Evolutionary conservation across 2,329 filamentous ascomycete genomes (phyloP).

Genomic region (Aspergillus sp.): DNA sequence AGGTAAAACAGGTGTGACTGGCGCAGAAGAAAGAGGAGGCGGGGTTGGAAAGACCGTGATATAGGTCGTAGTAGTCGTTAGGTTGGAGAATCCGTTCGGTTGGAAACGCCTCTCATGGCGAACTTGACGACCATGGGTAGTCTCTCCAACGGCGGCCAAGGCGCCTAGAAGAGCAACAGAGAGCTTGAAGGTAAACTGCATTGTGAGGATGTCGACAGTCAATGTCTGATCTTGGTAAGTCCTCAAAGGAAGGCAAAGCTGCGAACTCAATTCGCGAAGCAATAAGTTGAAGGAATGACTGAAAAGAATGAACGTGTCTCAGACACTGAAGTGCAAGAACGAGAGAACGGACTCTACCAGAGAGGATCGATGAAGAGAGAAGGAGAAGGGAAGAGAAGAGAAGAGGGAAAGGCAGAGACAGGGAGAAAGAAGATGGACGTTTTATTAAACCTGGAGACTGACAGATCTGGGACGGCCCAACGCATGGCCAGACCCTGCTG

Average conservation of each 20-base stretch:
- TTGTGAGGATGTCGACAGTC: conserved; percentile 30
- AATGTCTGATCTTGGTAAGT: conserved; percentile 24
- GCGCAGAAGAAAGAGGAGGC: conserved; percentile 2
- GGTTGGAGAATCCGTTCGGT: conserved; percentile 22
- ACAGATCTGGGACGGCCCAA: conserved; percentile 12
- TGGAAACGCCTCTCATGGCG: conserved; percentile 30
- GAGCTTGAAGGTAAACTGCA: conserved; percentile 44
- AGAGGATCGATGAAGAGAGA: conserved; percentile 16
- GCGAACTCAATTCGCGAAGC: conserved; percentile 44
- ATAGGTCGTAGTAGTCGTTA: conserved; percentile 7
- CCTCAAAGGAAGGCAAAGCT: conserved; percentile 20
- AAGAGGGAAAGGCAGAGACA: conserved; percentile 1
- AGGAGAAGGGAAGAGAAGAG: conserved; percentile 20
- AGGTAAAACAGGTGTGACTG: conserved; percentile 14
- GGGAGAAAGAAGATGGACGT: conserved; percentile 8
- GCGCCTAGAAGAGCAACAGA: conserved; percentile 41
- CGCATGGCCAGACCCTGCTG: not conserved
- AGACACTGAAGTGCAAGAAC: conserved; percentile 20
- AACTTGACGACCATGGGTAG: conserved; percentile 33
- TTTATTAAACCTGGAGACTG: conserved; percentile 24
- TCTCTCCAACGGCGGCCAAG: conserved; percentile 41
- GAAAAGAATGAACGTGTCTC: conserved; percentile 20
- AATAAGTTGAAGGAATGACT: conserved; percentile 18
- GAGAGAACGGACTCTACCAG: conserved; percentile 22
- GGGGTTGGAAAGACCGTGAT: conserved; percentile 29